Conservation (phyloP, 345 rosid genomes). For the Salix exigua region DNA sequence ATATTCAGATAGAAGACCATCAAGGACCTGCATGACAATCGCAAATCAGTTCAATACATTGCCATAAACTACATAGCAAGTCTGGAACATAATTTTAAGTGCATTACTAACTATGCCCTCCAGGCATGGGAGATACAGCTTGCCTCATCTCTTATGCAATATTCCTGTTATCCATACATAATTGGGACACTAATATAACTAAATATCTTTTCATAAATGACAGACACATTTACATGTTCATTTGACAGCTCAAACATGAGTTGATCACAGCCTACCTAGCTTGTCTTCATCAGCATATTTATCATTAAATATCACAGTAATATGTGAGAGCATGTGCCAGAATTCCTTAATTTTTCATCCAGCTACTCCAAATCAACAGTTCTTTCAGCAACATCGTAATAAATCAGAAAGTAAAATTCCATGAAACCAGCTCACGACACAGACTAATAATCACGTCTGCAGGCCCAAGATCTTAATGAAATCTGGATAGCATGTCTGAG, state of each 20-base stretch:
- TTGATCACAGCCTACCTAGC: neutral
- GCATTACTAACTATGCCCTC: neutral
- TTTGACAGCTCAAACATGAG: neutral
- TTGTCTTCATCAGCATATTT: neutral
- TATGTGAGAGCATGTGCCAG: neutral
- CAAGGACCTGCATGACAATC: constrained; percentile 61
- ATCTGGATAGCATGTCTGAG: neutral
- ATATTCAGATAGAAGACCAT: constrained; percentile 68
- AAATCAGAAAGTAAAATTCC: neutral
- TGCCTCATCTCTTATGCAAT: neutral
- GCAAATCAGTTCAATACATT: constrained; percentile 3
- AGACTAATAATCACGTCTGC: neutral
- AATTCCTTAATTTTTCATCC: neutral
- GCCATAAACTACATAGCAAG: neutral
- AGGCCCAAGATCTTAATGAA: neutral
- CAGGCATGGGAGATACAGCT: neutral
- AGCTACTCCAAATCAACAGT: neutral
- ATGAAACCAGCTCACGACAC: neutral
- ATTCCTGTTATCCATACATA: neutral
- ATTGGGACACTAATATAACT: neutral
- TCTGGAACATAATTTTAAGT: neutral
- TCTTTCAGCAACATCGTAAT: neutral
- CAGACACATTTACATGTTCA: neutral
- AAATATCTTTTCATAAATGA: neutral
- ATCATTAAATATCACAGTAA: neutral